Evolutionary conservation across 371 early-diverging fungal species (phyloP), one percentile per base, ranked within the genome.

Genomic region (Encephalitozoon romaleae): DNA sequence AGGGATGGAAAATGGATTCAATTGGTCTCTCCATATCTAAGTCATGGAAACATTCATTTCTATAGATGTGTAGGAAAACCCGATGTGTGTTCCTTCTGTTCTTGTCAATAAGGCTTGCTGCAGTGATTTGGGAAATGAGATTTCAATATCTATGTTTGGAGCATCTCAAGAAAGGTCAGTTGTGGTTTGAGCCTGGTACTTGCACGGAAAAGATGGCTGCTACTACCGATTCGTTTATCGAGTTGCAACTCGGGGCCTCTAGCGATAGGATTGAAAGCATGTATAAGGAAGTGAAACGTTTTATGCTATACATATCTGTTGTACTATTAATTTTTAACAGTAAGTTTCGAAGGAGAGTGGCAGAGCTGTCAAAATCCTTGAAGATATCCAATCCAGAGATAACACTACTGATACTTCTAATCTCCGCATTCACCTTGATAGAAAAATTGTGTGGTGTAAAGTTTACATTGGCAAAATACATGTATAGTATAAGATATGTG

Each of bases 1-100:
- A 21, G 65, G 59, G 53, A 55, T 53, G 41, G 3, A 71, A 71
- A 71, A 67, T 67, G 30, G 12, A 32, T 67, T 9, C 41, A 34
- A 59, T 59, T 59, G 59, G 59, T 34, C 8, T 59, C 59, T 4
- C 34, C 18, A 6, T n/a, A 12, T 0, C 38, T 59, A 59, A 59
- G 38, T 59, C 38, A 18, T 12, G 15, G 21, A 21, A 18, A 28
- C 12, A 8, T 28, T 32, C 11, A 18, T 4, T 47, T 21, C 49
- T 47, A 8, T 47, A n/a, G 21, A 47, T 47, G 38, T 59, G 59
- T 8, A 59, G 59, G 38, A 34, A 30, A 5, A 38, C 34, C 12
- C 12, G 3, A 18, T 6, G 30, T n/a, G 30, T 15, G 12, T 38
- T 59, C 18, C 21, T 30, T 15, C 5, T 28, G 6, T 59, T 59